These are phyloP conservation scores for Trametes polyzona DNA, from an alignment of 1,284 basidiomycete species.

Conservation along the genomic window DNA sequence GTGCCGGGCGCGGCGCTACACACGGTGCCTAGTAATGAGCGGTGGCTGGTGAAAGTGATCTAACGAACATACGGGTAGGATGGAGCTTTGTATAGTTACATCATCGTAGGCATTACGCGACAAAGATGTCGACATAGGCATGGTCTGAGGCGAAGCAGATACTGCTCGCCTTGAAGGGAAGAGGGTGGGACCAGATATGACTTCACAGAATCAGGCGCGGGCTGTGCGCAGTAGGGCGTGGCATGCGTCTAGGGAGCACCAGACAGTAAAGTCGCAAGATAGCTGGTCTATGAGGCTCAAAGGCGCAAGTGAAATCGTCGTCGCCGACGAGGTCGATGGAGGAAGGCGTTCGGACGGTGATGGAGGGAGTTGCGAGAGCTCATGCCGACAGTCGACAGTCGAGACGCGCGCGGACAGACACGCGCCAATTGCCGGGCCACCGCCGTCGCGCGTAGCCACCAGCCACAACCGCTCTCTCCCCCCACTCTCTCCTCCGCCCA, in stretches of 20 bases:
- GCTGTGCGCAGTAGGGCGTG: slow-evolving; percentile 3
- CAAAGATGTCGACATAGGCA: slow-evolving; percentile 11
- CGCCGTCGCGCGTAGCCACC: slow-evolving; percentile 3
- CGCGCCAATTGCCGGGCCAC: neutral
- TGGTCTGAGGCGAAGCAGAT: neutral
- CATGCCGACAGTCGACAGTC: slow-evolving; percentile 7
- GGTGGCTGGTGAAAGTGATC: no score
- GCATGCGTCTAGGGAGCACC: slow-evolving; percentile 6
- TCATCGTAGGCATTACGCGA: slow-evolving; percentile 8
- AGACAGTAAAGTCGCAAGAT: neutral
- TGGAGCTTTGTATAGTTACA: neutral
- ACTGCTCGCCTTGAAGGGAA: neutral
- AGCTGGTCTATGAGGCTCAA: neutral
- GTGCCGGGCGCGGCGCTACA: slow-evolving; percentile 74
- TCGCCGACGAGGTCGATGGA: slow-evolving; percentile 11
- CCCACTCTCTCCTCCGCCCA: neutral
- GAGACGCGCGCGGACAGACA: slow-evolving; percentile 20
- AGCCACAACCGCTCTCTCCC: neutral
- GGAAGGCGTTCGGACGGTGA: slow-evolving; percentile 8
- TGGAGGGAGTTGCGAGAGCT: slow-evolving; percentile 8
- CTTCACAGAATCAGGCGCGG: neutral
- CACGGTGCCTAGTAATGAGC: neutral
- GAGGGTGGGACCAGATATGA: neutral
- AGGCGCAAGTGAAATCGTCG: neutral
- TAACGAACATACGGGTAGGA: slow-evolving; percentile 14